These are phyloP conservation scores for Carex kokanica DNA, from an alignment of 176 grass and related monocot species.

Conservation along the genomic window DNA sequence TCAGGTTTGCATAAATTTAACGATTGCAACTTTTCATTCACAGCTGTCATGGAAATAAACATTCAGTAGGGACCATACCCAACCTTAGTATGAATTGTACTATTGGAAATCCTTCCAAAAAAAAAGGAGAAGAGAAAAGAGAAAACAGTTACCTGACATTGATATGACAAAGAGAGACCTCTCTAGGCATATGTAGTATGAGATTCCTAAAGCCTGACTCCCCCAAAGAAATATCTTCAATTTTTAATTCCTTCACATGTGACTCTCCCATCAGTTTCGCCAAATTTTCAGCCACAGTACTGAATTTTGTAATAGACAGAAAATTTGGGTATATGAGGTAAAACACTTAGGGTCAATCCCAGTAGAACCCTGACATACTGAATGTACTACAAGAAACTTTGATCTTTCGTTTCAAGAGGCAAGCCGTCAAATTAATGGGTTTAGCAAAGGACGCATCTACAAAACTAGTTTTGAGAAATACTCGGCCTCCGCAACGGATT, in stretches of 20 bases:
- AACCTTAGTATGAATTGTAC: background rate
- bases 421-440: background rate
- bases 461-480: constrained; percentile 8
- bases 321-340: background rate
- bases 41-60: background rate
- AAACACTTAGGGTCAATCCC: background rate
- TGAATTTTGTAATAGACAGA: constrained; percentile 16
- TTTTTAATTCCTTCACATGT: constrained; percentile 35
- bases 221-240: constrained; percentile 47
- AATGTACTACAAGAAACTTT: background rate
- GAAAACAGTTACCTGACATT: constrained; percentile 37
- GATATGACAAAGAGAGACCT: constrained; percentile 30
- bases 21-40: background rate
- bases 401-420: background rate
- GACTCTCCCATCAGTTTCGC: constrained; percentile 41
- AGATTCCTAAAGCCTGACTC: constrained; percentile 37
- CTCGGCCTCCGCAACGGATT: background rate
- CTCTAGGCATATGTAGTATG: constrained; percentile 28
- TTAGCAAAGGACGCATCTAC: background rate
- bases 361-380: background rate
- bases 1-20: background rate
- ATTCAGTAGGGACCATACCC: background rate
- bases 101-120: background rate
- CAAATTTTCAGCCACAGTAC: constrained; percentile 33
- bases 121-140: background rate